These are phyloP conservation scores for Malassezia caprae DNA, from an alignment of 1,284 basidiomycete genomes.

Conservation along the genomic window DNA sequence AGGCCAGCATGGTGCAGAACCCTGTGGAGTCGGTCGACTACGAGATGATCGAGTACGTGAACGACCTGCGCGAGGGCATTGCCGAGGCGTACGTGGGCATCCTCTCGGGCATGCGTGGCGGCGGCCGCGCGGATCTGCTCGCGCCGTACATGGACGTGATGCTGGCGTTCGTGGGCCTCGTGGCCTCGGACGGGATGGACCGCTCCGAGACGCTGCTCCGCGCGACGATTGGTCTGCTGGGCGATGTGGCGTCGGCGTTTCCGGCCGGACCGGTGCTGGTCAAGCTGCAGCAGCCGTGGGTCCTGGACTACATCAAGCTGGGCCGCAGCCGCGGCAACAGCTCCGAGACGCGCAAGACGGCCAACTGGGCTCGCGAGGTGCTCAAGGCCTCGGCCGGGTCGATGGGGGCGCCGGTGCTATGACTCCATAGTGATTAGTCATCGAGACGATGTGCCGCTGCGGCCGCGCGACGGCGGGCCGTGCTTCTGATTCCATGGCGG, in stretches of 20 bases:
- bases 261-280: constrained; percentile 54
- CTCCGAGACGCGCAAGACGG: constrained; percentile 52
- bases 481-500: constrained; percentile 4
- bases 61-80: constrained; percentile 81
- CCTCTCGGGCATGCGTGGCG: constrained; percentile 76
- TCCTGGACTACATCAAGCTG: constrained; percentile 63
- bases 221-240: constrained; percentile 70
- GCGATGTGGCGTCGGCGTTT: constrained; percentile 78
- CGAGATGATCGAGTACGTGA: constrained; percentile 84
- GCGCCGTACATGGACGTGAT: constrained; percentile 67
- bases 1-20: constrained; percentile 62
- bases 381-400: constrained; percentile 29
- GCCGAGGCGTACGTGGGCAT: constrained; percentile 94
- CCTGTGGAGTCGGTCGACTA: constrained; percentile 56
- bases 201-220: constrained; percentile 68
- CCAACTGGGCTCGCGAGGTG: constrained; percentile 55
- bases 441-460: neutral
- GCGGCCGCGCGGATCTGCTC: constrained; percentile 62
- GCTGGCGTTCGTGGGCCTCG: constrained; percentile 70
- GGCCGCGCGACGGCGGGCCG: neutral
- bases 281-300: constrained; percentile 68
- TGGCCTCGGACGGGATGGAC: constrained; percentile 66
- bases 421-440: neutral
- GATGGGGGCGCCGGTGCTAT: constrained; percentile 10
- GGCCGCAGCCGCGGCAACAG: constrained; percentile 52